Evolutionary conservation across 768 basidiomycete species (phyloP), one percentile per base, ranked within the genome.

Genomic region (Pseudohyphozyma bogoriensis): DNA sequence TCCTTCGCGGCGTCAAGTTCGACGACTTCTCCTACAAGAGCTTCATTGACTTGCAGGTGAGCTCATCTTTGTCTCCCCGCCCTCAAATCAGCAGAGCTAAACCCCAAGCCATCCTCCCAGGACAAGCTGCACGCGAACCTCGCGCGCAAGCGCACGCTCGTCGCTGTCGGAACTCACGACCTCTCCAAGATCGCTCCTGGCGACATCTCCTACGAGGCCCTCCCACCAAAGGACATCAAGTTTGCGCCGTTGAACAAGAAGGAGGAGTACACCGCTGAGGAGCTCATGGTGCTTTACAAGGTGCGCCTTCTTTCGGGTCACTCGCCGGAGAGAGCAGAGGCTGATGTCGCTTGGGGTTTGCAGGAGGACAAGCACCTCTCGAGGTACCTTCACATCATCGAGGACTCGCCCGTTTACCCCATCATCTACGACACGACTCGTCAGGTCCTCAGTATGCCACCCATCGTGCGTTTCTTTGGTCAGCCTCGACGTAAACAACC

Each of bases 111-210:
- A 16, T 9, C 28, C 29, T 15, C 40, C 7, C 95, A 99, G 76
- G 95, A 99, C 72, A 99, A 97, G 75, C 79, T 99, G 52, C 95
- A 99, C 72, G 87, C 92, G 71, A 99, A 99, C 74, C 81, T 99
- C 36, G 91, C 89, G 70, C 79, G 95, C 59, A 79, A 86, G 65
- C 79, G 95, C 59, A 87, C 86, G 71, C 81, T 99, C 46, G 95
- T 93, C 50, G 83, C 95, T 24, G 95, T 99, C 66, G 95, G 95
- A 58, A 99, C 95, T 2, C 95, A 99, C 68, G 95, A 99, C 76
- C 75, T 99, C 51, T 91, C 96, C 74, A 89, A 87, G 5, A 76
- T 99, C 56, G 79, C 82, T 58, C 79, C 83, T 18, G 68, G 67
- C 15, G 58, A 62, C 37, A 71, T 70, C 32, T 46, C 52, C 16